Evolutionary conservation across 1,284 basidiomycete genomes (phyloP), one percentile per base, ranked within the genome.

Genomic region (Peniophora sp.): DNA sequence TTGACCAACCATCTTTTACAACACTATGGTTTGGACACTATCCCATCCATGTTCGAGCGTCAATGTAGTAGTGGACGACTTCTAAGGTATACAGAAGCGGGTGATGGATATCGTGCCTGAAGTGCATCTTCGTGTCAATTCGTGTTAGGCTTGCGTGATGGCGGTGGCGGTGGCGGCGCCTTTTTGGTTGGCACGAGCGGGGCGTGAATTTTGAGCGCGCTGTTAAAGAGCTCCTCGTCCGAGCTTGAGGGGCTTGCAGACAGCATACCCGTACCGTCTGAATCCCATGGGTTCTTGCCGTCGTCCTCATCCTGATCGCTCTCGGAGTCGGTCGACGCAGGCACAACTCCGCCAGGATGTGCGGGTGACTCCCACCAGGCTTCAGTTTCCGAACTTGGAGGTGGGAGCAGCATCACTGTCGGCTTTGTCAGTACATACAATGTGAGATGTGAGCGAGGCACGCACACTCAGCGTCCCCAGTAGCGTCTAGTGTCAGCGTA

Each of bases 321-420:
- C 6, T 32, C 27, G 6, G 27, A 32, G 47, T 75, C 73, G 24
- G 69, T 19, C 11, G 54, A 58, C 2, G 77, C 58, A n/a, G 79
- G 67, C 25, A 87, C 70, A 45, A 84, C 69, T n/a, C 85, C 86
- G 32, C 75, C 74, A 27, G 83, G 79, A 57, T 74, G 72, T 52
- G 82, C 86, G 89, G 59, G 73, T 45, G 66, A 70, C 55, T 86
- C 74, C 90, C 90, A 92, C 89, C 89, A 92, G 3, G 77, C 75
- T 10, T 67, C 61, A 35, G 83, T 77, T 50, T 89, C 86, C 5
- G 85, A 79, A 59, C 89, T 92, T 0, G 89, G 90, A 3, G 79
- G 81, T 10, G 90, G 89, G 17, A 90, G 85, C 89, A 57, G 17
- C 39, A 55, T 32, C 17, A 19, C 32, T 24, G 20, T 52, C 24